Evolutionary conservation across 176 grass and related monocot species (phyloP), one percentile per base, ranked within the genome.

Genomic region (Tillandsia leiboldiana): DNA sequence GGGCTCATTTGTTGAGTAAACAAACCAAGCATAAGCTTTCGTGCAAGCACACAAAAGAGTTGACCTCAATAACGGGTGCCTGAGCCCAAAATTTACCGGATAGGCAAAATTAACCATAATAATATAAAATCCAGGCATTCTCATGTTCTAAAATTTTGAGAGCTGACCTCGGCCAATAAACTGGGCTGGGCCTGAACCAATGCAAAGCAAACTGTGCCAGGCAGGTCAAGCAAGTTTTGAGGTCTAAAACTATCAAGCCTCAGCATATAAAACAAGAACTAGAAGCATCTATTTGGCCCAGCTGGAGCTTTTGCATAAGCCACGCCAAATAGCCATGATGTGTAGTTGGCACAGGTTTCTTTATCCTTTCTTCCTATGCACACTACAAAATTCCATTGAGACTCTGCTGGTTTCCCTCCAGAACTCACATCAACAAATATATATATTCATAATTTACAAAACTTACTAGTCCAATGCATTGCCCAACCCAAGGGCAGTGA

Each of bases 401-500:
- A 42, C 33, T 7, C 33, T 42, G 33, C 4, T 42, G 7, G 33
- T 42, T 42, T 42, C 4, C 3, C 7, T 42, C 33, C 33, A 42
- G 33, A 42, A 7, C 33, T 42, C 33, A 42, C 33, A 42, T 42
- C 3, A 17, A 59, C 14, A 59, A 20, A 18, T 59, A 59, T 59
- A 8, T 61, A 1, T 23, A n/a, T 10, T 22, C 14, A 61, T 61
- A 15, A 61, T n/a, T 23, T 61, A 7, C 10, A 2, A 18, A 61
- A 85, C 82, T 83, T 87, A 96, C 91, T 69, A 88, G 62, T 78
- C 91, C 91, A 68, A 96, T 88, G 84, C 91, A 96, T 77, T 96
- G 91, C 42, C 91, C 91, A 66, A 96, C 91, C 91, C 91, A 96
- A 66, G 91, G 91, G 67, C 91, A 96, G 73, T 96, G 91, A 67